Base-by-base conservation (phyloP, 805 yeast species). In the Schwanniomyces pseudopolymorphus region DNA sequence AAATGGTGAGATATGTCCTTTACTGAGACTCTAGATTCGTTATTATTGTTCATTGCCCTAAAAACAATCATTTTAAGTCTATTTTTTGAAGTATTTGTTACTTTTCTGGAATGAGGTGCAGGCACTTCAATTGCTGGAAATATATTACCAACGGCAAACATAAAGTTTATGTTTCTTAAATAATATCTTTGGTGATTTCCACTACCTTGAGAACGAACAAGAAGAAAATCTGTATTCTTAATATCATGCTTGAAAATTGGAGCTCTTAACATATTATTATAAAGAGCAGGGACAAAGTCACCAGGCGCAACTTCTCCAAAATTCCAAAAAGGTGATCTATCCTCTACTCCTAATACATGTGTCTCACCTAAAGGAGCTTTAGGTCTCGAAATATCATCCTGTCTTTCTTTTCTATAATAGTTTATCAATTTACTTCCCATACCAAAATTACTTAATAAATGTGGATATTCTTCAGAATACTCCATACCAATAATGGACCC, bases 291-390 rank as follows among this genome's bases (percentile, higher is more conserved):
- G 2, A 91, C 97, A 45, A 89, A 81, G 56, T 86, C 89, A 2
- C 99, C 99, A 2, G 90, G 88, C 39, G 89, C 96, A 6, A 94
- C 98, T 69, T 87, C 88, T 1, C 99, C 99, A 70, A 90, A 94
- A 64, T 91, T 94, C 98, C 99, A 94, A 63, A 94, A 94, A 10
- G 99, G 97, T 6, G 96, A 88, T 57, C 95, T 79, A 67, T 94
- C 99, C 61, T 91, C 96, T 1, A 89, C 88, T n/a, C 97, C 97
- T 31, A 94, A 72, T 2, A 94, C 96, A 67, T 88, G 94, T 0
- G 98, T 94, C 63, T 94, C 99, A 39, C 99, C 99, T 36, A 90
- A 77, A 1, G 89, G 80, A 22, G 90, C 73, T 58, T 91, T 92
- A 0, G 98, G 98, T 49, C 98, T 80, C 4, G 87, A 75, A 3